Conservation (phyloP, 495 filamentous ascomycete species). For the Viridothelium virens region DNA sequence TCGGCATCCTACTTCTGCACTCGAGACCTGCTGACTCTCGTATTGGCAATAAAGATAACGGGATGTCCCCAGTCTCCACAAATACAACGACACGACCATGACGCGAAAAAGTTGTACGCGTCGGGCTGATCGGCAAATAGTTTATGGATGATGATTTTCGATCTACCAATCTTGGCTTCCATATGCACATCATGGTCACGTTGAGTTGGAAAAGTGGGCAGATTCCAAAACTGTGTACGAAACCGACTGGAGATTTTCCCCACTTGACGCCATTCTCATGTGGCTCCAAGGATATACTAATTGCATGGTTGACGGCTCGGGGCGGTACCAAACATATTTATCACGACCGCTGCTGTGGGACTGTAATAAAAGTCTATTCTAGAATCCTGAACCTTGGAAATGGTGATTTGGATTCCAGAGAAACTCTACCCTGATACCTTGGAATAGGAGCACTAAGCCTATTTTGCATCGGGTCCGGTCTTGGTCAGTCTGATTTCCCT, state of each 20-base stretch:
- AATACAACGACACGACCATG: not conserved
- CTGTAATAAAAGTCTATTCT: not conserved
- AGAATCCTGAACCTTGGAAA: not conserved
- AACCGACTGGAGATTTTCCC: not conserved
- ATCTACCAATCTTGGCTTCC: not conserved
- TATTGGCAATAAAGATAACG: not conserved
- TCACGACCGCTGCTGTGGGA: not conserved
- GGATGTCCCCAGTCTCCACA: not conserved
- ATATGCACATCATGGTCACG: conserved; percentile 11
- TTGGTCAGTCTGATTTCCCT: not conserved
- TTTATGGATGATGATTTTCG: conserved; percentile 6
- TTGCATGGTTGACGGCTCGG: conserved; percentile 8
- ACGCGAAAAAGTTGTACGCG: conserved; percentile 10
- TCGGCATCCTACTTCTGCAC: conserved; percentile 7
- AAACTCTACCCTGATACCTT: not conserved
- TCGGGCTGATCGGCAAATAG: not conserved
- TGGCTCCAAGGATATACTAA: conserved; percentile 9
- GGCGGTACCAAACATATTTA: conserved; percentile 7
- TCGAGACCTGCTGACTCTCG: conserved; percentile 6
- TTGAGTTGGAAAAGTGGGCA: conserved; percentile 4
- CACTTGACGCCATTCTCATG: not conserved
- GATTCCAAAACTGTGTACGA: not conserved
- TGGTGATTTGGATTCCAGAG: not conserved
- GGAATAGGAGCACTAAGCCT: not conserved
- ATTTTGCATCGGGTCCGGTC: too few relatives aligned